Base-by-base conservation (phyloP, 139 green algal genomes). In the Haematococcus lacustris region DNA sequence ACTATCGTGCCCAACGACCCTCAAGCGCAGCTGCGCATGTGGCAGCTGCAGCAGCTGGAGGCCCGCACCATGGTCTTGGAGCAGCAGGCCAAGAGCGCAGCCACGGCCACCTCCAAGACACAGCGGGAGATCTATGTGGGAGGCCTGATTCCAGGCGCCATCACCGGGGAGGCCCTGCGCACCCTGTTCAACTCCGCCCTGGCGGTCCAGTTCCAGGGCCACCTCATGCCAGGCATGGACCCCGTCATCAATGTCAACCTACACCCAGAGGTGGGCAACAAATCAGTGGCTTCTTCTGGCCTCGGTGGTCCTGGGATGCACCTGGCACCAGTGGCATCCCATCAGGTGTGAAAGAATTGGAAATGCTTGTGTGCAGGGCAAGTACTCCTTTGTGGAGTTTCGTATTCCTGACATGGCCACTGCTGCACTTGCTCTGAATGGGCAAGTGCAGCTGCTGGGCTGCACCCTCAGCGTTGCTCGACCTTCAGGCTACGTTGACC, bases 331-430 rank as follows among this genome's bases (percentile, higher is more conserved):
- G n/a, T n/a, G n/a, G n/a, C n/a, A n/a, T n/a, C n/a, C n/a, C n/a
- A n/a, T n/a, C n/a, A n/a, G n/a, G n/a, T n/a, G n/a, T n/a, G n/a
- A n/a, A n/a, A n/a, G n/a, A n/a, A n/a, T n/a, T n/a, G n/a, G n/a
- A n/a, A n/a, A n/a, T n/a, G n/a, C n/a, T n/a, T n/a, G n/a, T n/a
- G n/a, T n/a, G 37, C 64, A 70, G 67, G 72, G 72, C 63, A 84
- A 86, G 39, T 97, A 91, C 74, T 89, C 87, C 0, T 97, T 97
- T 76, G 87, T 97, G 59, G 91, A 97, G 85, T 88, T 97, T 76
- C 78, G 88, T 43, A 87, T 77, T 2, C 82, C 89, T 0, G 91
- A 97, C 70, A 96, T 96, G 87, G 91, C 91, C 25, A 89, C 83
- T 21, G 87, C 89, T 7, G 91, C 90, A 37, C 82, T 97, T 68